Evolutionary conservation across 495 filamentous ascomycete genomes (phyloP), one percentile per base, ranked within the genome.

Genomic region (Podospora australis): DNA sequence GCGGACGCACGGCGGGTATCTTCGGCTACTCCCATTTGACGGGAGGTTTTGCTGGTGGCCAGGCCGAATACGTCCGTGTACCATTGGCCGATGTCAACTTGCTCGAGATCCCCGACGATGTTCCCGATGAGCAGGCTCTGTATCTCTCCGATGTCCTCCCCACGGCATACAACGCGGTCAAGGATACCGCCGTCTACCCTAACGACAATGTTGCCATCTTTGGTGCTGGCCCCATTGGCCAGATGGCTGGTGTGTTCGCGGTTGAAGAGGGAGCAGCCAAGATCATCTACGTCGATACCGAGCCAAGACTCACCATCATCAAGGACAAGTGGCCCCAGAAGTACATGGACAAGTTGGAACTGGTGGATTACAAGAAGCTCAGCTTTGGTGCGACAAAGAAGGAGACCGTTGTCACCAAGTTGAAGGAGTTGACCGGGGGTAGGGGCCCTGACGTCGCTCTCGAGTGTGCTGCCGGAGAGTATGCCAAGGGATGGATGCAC

Each of bases 21-120:
- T 87, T 85, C 53, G 82, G 83, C 0, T 87, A 86, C 64, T 76
- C 71, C n/a, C 82, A 80, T 54, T 86, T 95, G 58, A 87, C 85
- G 0, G 88, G 89, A 3, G 90, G 90, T 2, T 96, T 90, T 59
- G 87, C 90, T 9, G 90, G 90, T 34, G 88, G 90, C 0, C 89
- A 95, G 60, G 85, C 89, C 8, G 90, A 96, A 64, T 95, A 90
- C 49, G 79, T 87, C 7, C 80, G 90, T 0, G 87, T 94, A 8
- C 89, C 90, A 0, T 78, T 80, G 17, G 90, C 78, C n/a, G 85
- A 94, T 42, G 78, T 83, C 51, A 95, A 95, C 55, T 72, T 95
- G 16, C 76, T 96, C 6, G 79, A 80, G 47, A 77, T 94, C 3
- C 90, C 90, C 6, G 82, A 86, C 38, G 75, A 78, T 46, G 84